phyloP scores from a whole-genome alignment of 352 stramenopile genomes.

The Pythium pyrilobum region DNA sequence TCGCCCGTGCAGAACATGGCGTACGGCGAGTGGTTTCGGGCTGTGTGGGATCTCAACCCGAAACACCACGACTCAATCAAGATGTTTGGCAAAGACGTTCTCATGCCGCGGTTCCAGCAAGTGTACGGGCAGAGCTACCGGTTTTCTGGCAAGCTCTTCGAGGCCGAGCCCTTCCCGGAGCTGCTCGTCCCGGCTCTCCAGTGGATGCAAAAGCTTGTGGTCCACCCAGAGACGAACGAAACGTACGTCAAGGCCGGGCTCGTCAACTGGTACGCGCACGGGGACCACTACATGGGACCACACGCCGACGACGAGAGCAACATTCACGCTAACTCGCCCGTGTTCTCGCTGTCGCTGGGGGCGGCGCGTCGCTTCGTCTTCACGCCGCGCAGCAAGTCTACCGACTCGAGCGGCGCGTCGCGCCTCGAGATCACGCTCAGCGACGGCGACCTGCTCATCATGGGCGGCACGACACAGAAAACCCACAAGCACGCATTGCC shows the following conservation, averaged over 20 bases:
- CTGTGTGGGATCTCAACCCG: slow-evolving; percentile 62
- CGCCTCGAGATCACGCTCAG: slow-evolving; percentile 42
- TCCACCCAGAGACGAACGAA: background rate
- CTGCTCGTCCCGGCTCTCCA: slow-evolving; percentile 30
- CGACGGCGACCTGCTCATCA: slow-evolving; percentile 73
- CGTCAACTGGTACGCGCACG: slow-evolving; percentile 84
- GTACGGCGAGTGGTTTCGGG: slow-evolving; percentile 15
- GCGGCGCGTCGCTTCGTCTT: slow-evolving; percentile 69
- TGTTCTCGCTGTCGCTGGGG: slow-evolving; percentile 64
- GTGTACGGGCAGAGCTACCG: slow-evolving; percentile 49
- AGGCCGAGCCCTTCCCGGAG: slow-evolving; percentile 37
- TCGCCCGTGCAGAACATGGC: slow-evolving; percentile 14
- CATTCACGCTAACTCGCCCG: slow-evolving; percentile 43
- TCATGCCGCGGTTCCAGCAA: slow-evolving; percentile 67
- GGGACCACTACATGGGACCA: slow-evolving; percentile 73
- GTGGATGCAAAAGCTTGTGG: slow-evolving; percentile 35
- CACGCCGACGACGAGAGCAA: slow-evolving; percentile 68
- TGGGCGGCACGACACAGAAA: slow-evolving; percentile 69
- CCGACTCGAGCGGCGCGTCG: background rate
- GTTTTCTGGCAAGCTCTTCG: slow-evolving; percentile 56
- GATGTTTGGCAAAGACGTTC: slow-evolving; percentile 61
- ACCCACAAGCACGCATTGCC: slow-evolving; percentile 81
- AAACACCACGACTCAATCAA: slow-evolving; percentile 53
- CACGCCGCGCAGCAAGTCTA: slow-evolving; percentile 18
- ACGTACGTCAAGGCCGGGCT: slow-evolving; percentile 24